phyloP scores from a whole-genome alignment of 352 stramenopile genomes.

The Globisporangium solare region DNA sequence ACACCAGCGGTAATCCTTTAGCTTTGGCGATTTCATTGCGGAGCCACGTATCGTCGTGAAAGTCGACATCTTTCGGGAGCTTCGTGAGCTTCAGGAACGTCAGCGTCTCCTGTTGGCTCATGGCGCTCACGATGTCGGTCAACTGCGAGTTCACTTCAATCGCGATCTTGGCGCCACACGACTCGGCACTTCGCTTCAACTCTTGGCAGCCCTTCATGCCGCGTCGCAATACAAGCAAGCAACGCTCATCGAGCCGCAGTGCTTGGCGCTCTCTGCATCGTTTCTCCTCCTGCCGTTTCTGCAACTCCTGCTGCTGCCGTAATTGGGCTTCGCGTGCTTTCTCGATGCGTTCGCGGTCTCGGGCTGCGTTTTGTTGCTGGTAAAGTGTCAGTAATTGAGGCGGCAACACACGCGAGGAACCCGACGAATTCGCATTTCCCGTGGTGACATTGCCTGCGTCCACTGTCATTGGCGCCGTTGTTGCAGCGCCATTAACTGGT shows the following conservation, averaged over 20 bases:
- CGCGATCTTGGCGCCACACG: slow-evolving; percentile 55
- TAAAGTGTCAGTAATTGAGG: slow-evolving; percentile 21
- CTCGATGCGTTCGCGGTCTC: slow-evolving; percentile 12
- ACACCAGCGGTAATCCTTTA: slow-evolving; percentile 20
- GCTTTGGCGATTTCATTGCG: slow-evolving; percentile 64
- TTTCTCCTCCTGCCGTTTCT: slow-evolving; percentile 22
- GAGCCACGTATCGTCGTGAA: slow-evolving; percentile 70
- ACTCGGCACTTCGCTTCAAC: slow-evolving; percentile 52
- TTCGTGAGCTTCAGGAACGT: slow-evolving; percentile 67
- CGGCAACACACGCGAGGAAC: slow-evolving; percentile 11
- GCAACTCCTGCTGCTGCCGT: slow-evolving; percentile 8
- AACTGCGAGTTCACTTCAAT: slow-evolving; percentile 76
- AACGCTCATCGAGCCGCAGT: slow-evolving; percentile 53
- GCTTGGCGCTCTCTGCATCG: slow-evolving; percentile 30
- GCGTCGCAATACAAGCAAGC: slow-evolving; percentile 63
- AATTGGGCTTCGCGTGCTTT: slow-evolving; percentile 7
- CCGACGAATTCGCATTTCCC: not conserved
- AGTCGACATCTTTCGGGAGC: slow-evolving; percentile 60
- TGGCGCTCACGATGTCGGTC: slow-evolving; percentile 75
- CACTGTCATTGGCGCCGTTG: not conserved
- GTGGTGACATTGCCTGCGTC: not conserved
- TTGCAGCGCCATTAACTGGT: not conserved
- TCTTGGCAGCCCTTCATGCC: slow-evolving; percentile 70
- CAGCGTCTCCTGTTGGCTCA: slow-evolving; percentile 54
- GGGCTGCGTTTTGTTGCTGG: slow-evolving; percentile 21